phyloP scores from a whole-genome alignment of 176 grass and related monocot species.

The Bonia amplexicaulis region DNA sequence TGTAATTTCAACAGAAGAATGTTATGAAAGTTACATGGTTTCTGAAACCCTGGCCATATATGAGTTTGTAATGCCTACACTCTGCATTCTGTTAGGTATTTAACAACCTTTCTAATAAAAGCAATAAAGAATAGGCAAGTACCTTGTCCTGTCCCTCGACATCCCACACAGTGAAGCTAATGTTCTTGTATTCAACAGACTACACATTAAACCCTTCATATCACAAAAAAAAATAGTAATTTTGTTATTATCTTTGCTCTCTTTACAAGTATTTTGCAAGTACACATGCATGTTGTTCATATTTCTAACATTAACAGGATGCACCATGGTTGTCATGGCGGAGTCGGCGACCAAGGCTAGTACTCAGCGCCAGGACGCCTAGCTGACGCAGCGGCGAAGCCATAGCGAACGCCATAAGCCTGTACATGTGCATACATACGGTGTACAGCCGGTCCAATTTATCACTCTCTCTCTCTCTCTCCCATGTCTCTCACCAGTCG shows the following conservation, averaged over 20 bases:
- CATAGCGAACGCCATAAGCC: too few species aligned
- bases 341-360: too few species aligned
- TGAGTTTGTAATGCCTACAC: background rate
- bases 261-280: background rate
- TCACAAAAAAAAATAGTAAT: background rate
- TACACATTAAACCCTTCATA: slow-evolving; percentile 66
- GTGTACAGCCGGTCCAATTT: too few species aligned
- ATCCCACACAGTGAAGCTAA: slow-evolving; percentile 89
- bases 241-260: background rate
- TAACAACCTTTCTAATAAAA: background rate
- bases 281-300: background rate
- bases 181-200: slow-evolving; percentile 88
- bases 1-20: slow-evolving; percentile 15
- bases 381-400: too few species aligned
- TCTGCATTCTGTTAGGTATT: background rate
- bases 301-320: background rate
- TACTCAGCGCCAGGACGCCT: too few species aligned
- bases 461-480: too few species aligned
- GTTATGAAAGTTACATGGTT: background rate
- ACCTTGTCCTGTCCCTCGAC: slow-evolving; percentile 85
- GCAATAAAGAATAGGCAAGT: background rate
- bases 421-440: too few species aligned
- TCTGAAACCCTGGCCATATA: background rate
- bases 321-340: too few species aligned
- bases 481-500: too few species aligned